Conservation (phyloP, 306 rosid species). For the Erythrophleum fordii region DNA sequence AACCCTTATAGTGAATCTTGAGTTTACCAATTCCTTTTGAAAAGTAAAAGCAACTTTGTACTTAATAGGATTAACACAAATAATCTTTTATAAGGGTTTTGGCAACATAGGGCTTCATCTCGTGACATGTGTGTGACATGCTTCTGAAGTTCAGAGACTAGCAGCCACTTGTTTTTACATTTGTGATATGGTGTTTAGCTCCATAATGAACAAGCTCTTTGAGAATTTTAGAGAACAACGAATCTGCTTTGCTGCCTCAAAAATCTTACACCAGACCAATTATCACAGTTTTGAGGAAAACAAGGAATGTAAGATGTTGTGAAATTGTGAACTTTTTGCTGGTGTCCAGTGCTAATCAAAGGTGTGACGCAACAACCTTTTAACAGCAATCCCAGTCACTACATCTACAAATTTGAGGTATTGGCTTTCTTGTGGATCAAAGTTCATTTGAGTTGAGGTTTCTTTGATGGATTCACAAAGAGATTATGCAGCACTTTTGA, state of each 20-base stretch:
- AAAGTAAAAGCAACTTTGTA: background rate
- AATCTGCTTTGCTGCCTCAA: no score
- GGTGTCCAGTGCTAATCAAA: no score
- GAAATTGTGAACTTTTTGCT: no score
- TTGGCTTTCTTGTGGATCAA: background rate
- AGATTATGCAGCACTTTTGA: background rate
- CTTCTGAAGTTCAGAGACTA: no score
- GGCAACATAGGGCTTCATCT: background rate
- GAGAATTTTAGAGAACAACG: no score
- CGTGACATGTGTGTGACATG: no score
- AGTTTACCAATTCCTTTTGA: background rate
- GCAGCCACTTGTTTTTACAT: no score
- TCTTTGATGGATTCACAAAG: background rate
- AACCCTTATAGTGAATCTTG: background rate
- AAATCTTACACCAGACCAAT: no score
- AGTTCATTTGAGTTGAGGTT: background rate
- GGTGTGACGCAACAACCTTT: background rate
- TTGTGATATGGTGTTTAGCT: no score
- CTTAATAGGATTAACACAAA: background rate
- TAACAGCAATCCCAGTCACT: background rate
- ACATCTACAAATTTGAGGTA: background rate
- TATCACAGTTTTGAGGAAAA: no score
- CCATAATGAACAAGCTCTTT: no score
- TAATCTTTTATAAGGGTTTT: background rate
- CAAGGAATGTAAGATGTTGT: no score